Evolutionary conservation across 2,329 filamentous ascomycete species (phyloP).

Genomic region (Colletotrichum sp.): DNA sequence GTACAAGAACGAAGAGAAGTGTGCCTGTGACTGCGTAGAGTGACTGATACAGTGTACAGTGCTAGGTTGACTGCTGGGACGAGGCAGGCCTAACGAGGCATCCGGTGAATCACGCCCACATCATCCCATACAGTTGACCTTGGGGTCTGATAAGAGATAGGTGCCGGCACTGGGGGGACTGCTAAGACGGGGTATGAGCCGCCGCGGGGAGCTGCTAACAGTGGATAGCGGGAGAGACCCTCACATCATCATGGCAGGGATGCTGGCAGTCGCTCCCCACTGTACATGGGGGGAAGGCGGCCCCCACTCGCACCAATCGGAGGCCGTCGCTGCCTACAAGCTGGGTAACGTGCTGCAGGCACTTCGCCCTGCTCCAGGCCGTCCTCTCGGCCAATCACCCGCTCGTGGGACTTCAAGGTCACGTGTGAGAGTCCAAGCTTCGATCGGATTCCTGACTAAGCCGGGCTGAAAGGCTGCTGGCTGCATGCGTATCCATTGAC

Average conservation of each 20-base stretch:
- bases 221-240: conserved; percentile 21
- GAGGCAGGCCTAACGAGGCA: conserved; percentile 19
- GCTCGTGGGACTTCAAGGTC: not conserved
- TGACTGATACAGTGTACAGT: conserved; percentile 8
- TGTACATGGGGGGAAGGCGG: not conserved
- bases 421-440: not conserved
- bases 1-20: conserved; percentile 12
- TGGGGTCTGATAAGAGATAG: conserved; percentile 20
- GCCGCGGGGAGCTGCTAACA: conserved; percentile 7
- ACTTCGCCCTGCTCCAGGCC: conserved; percentile 9
- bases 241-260: conserved; percentile 20
- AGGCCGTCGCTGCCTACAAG: not conserved
- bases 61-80: conserved; percentile 8
- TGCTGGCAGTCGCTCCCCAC: not conserved
- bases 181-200: conserved; percentile 1
- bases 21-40: conserved; percentile 12
- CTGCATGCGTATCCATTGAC: conserved; percentile 25
- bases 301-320: not conserved
- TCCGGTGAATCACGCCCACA: conserved; percentile 17
- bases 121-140: conserved; percentile 10
- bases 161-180: not conserved
- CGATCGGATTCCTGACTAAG: conserved; percentile 8
- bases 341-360: conserved; percentile 8
- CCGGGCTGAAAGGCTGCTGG: conserved; percentile 21
- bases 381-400: conserved; percentile 4